Conservation (phyloP, 192 early-diverging fungal species). For the Coemansia sp. region DNA sequence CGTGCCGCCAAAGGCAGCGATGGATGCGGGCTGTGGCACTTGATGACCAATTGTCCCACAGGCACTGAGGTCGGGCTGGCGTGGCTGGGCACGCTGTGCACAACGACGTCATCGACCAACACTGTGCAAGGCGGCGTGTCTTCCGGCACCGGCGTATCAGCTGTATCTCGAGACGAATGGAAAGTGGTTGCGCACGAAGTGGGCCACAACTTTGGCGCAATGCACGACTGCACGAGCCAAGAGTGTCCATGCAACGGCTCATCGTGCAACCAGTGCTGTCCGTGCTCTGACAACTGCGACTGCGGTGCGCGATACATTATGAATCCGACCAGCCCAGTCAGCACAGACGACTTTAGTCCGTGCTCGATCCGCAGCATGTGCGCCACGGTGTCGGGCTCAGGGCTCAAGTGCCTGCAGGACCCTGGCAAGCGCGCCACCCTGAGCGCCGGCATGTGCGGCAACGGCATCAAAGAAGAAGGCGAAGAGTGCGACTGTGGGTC, state of each 20-base stretch:
- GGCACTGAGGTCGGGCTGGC: conserved; percentile 84
- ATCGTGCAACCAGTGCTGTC: conserved; percentile 64
- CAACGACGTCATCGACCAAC: conserved; percentile 55
- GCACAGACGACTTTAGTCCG: conserved; percentile 67
- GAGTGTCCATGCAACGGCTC: conserved; percentile 62
- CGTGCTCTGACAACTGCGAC: conserved; percentile 67
- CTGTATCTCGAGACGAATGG: conserved; percentile 85
- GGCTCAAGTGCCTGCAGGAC: conserved; percentile 44
- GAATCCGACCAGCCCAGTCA: conserved; percentile 71
- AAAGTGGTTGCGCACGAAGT: conserved; percentile 94
- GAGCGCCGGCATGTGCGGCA: conserved; percentile 82
- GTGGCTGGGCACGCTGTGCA: conserved; percentile 79
- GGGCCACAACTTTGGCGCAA: conserved; percentile 86
- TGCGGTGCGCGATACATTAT: conserved; percentile 67
- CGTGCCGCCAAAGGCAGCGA: conserved; percentile 70
- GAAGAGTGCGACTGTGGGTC: conserved; percentile 93
- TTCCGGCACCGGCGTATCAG: conserved; percentile 83
- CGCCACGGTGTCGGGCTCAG: conserved; percentile 19
- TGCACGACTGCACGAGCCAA: conserved; percentile 78
- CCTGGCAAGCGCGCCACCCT: conserved; percentile 45
- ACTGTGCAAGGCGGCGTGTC: conserved; percentile 45
- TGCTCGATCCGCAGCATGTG: conserved; percentile 65
- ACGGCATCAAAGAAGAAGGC: conserved; percentile 82
- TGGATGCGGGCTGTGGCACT: conserved; percentile 85
- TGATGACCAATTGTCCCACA: conserved; percentile 83